Evolutionary conservation across 139 green algal species (phyloP), one percentile per base, ranked within the genome.

Genomic region (Axilococcus clingmanii): DNA sequence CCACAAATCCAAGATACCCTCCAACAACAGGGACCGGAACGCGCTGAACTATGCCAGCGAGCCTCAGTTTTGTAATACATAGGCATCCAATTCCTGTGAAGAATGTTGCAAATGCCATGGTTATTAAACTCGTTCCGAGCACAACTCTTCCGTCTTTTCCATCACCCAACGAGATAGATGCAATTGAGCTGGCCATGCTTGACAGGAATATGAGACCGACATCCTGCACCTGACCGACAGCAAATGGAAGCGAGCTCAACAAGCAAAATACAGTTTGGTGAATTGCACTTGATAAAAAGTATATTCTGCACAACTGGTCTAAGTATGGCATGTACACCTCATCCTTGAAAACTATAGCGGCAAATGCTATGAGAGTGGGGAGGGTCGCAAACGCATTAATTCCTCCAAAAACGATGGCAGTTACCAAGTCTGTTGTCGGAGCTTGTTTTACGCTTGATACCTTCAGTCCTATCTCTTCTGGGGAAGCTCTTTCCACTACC

Each of bases 311-410:
- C 7, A 83, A 59, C 44, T 54, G 48, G 43, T 73, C 69, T 4
- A 83, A 31, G 59, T 77, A 76, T 20, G 65, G 48, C 0, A 31
- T 19, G 40, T 75, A 86, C 1, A 54, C 19, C 0, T 27, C 28
- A 40, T 61, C 45, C 8, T 33, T 54, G 48, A 82, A 88, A 4
- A 88, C 77, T 29, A 88, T 82, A 22, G 73, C 67, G 8, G 77
- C 71, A 52, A 81, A 89, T 0, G 76, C 73, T 11, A 86, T 77
- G 59, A 91, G 79, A 7, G 77, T 64, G 1, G 84, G 84, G n/a
- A 86, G 58, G 7, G 63, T 64, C 9, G 85, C 77, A 4, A 80
- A 43, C 11, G 40, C 56, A 36, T 86, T 83, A 42, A 86, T 75
- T 16, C 68, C 15, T 35, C 76, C 78, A 37, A 66, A 69, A 28